Evolutionary conservation across 2,329 filamentous ascomycete species (phyloP), one percentile per base, ranked within the genome.

Genomic region (Zasmidium citrigriseum): DNA sequence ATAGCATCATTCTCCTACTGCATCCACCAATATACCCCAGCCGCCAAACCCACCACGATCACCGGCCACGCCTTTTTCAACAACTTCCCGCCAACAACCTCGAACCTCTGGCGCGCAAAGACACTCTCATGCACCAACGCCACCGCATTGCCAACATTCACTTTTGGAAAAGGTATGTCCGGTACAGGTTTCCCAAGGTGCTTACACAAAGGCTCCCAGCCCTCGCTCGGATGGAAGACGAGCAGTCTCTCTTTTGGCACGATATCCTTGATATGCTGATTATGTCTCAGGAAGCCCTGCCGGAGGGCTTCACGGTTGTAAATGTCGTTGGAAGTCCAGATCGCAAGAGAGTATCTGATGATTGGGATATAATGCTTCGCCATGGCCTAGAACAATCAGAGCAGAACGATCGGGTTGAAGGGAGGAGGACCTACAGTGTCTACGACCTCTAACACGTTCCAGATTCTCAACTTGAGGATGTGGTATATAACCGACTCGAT

Each of bases 221-320:
- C 54, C 12, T 51, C 18, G 12, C 29, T 50, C 29, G 46, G 18
- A 21, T 50, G 27, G 20, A 21, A 55, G 2, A 50, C 20, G n/a
- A 55, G 27, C n/a, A 49, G 24, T 14, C 16, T 41, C 24, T 49
- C 53, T 25, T 44, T 49, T 16, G 53, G 53, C 5, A 49, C 45
- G 41, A 50, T 50, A 4, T 16, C 5, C 16, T 24, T 46, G 7
- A 59, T 44, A 20, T 25, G 22, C 3, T 23, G 46, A 48, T 59
- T 48, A 18, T 59, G 52, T 20, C 38, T 47, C 21, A 44, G 24
- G 24, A 38, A 59, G 3, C 57, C 57, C 20, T 49, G n/a, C 38
- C 16, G 11, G 9, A 55, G 53, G 7, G 27, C 21, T 23, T 38
- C 20, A 11, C 16, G n/a, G 21, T 38, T 16, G 25, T 7, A 49